Base-by-base conservation (phyloP, 2,329 filamentous ascomycete species). In the Apiospora hydei region DNA sequence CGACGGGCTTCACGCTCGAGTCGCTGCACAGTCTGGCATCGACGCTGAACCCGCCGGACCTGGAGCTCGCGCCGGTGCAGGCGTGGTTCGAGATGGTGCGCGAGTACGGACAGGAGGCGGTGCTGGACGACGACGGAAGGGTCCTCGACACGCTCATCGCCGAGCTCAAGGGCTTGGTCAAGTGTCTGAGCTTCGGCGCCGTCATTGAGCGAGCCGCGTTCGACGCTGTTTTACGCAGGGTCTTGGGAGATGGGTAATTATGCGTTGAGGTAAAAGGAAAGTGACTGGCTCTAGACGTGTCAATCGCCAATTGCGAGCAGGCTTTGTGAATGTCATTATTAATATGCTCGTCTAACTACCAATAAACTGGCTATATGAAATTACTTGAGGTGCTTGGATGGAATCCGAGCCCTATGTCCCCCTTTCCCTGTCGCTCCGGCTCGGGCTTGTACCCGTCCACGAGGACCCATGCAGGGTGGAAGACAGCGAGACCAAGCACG, bases 61-160 rank as follows among this genome's bases (percentile, higher is more conserved):
- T 78, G 24, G 86, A 88, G 77, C 76, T 88, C 51, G 84, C 86
- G 41, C 87, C 87, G 21, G 84, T 88, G 38, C 87, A 88, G 78
- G 86, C 84, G 1, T 88, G 86, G 87, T 89, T 88, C 77, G 87
- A 88, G 81, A 82, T 88, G 38, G 83, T 82, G 34, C 77, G 74
- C 4, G 77, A 80, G 49, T 87, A 84, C 74, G 83, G 84, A 30
- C 74, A 79, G n/a, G 81, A 75, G 14, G 70, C 81, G 21, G 78
- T 87, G n/a, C 76, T 85, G 69, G 76, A 81, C 66, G 71, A 34
- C 51, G 51, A 8, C 8, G 30, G 71, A 0, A 76, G 76, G 30
- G 77, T 82, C 47, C 75, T 87, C 53, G 82, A 81, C 13, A 69
- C 70, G 38, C 78, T 88, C 68, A 81, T 83, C 77, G 72, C 77